Evolutionary conservation across 73 alveolate species (phyloP).

Genomic region (Loxodes magnus): DNA sequence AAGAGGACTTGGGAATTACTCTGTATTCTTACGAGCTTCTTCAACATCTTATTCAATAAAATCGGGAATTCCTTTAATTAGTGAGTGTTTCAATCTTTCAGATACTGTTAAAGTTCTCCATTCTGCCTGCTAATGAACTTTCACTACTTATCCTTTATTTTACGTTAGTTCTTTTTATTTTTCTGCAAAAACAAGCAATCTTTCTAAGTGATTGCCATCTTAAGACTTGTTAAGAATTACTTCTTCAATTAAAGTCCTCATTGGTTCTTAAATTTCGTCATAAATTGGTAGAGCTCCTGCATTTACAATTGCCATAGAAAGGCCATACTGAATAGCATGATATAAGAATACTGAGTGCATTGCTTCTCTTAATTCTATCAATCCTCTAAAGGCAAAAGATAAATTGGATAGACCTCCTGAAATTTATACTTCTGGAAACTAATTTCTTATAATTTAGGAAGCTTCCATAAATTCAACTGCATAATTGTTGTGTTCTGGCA

Average conservation of each 20-base stretch:
- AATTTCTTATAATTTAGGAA: conserved; percentile 29
- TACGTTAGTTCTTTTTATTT: conserved; percentile 28
- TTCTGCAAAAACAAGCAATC: conserved; percentile 37
- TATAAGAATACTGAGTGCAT: conserved; percentile 55
- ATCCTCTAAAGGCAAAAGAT: conserved; percentile 70
- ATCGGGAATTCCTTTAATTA: conserved; percentile 69
- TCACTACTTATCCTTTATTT: conserved; percentile 13
- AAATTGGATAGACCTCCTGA: conserved; percentile 75
- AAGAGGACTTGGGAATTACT: conserved; percentile 33
- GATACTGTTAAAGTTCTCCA: conserved; percentile 44
- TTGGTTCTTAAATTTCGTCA: conserved; percentile 52
- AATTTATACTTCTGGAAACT: conserved; percentile 36
- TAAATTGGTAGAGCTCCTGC: conserved; percentile 72
- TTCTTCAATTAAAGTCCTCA: conserved; percentile 29
- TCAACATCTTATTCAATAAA: conserved; percentile 57
- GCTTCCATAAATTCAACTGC: conserved; percentile 74
- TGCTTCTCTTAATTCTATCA: conserved; percentile 42
- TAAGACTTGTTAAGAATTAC: conserved; percentile 51
- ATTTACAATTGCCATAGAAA: conserved; percentile 80
- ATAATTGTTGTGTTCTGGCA: conserved; percentile 69
- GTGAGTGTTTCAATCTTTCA: conserved; percentile 49
- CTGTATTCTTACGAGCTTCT: conserved; percentile 33
- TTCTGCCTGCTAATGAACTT: conserved; percentile 29
- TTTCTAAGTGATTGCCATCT: conserved; percentile 48
- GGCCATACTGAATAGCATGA: conserved; percentile 59